Percentiles rank a stretch among this genome's conserved stretches.
Conservation (phyloP, 1,284 basidiomycete genomes). For the Thecaphora thlaspeos region DNA sequence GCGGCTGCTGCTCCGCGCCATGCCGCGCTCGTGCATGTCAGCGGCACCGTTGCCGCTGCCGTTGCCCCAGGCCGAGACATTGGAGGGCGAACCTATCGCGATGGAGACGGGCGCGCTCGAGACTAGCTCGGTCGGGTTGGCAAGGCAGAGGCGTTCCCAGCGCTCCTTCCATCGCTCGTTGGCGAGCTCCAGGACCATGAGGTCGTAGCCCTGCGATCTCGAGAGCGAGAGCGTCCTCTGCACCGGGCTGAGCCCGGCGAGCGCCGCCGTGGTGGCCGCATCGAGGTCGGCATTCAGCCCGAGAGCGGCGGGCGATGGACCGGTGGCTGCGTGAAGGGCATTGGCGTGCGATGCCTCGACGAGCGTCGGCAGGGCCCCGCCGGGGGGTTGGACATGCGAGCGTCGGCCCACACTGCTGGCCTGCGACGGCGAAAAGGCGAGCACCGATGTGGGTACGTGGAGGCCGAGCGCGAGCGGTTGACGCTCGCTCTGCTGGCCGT, state of each 20-base stretch:
- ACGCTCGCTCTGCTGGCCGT: constrained; percentile 6
- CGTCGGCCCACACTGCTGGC: constrained; percentile 31
- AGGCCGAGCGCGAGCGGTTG: constrained; percentile 21
- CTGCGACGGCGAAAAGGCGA: not conserved
- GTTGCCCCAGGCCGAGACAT: no score
- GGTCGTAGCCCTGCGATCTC: constrained; percentile 61
- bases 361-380: constrained; percentile 41
- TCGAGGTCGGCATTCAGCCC: constrained; percentile 31
- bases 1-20: constrained; percentile 44
- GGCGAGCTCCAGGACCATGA: constrained; percentile 78
- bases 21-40: not conserved
- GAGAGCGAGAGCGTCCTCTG: constrained; percentile 30
- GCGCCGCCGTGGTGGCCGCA: constrained; percentile 26
- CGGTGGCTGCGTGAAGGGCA: constrained; percentile 43
- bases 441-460: constrained; percentile 25
- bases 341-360: constrained; percentile 52
- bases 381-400: constrained; percentile 28
- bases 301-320: constrained; percentile 37
- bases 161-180: constrained; percentile 81
- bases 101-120: not conserved
- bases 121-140: constrained; percentile 44
- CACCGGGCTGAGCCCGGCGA: constrained; percentile 38
- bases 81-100: no score
- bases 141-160: constrained; percentile 84
- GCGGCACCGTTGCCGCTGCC: not conserved